Evolutionary conservation across 1,284 basidiomycete genomes (phyloP), one percentile per base, ranked within the genome.

Genomic region (Calocybe gambosa): DNA sequence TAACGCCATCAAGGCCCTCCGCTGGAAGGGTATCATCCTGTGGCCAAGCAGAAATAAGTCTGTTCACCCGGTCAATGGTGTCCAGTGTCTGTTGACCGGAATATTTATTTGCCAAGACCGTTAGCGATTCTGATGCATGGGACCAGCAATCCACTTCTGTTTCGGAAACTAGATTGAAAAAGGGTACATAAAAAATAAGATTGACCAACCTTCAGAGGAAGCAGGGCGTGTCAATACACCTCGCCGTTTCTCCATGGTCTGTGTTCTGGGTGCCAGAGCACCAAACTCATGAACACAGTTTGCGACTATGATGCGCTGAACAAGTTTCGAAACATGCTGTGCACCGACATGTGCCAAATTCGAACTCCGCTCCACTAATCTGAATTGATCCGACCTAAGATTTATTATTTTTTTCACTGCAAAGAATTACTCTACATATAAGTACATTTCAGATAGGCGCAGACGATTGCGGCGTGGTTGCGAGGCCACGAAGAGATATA

Each of bases 401-500:
- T 5, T 16, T 2, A 15, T 3, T n/a, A 15, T 4, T 34, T 9
- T 29, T 23, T 23, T 4, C 21, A 23, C 21, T 23, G 21, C 21
- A 23, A 23, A 7, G 21, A 3, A 3, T 23, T 25, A 28, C 25
- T 18, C 25, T 15, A n/a, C 23, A 7, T 29, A 12, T 20, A 19
- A 39, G 21, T 38, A 2, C 19, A 38, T 38, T 36, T 16, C 21
- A 38, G 8, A 20, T 13, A 16, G 16, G 16, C 15, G 15, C 8
- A 7, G 33, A 3, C 31, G 38, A 3, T 34, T 54, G 45, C 39
- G 56, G 46, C 15, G 50, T 52, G 10, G 50, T 52, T 12, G 62
- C 72, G 38, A 91, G 69, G 54, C 81, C 86, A 37, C 89, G 74
- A 29, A 92, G 65, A 13, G 87, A 89, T 16, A 92, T 78, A 61